Evolutionary conservation across 768 basidiomycete genomes (phyloP), one percentile per base, ranked within the genome.

Genomic region (Lactifluus hygrophoroides): DNA sequence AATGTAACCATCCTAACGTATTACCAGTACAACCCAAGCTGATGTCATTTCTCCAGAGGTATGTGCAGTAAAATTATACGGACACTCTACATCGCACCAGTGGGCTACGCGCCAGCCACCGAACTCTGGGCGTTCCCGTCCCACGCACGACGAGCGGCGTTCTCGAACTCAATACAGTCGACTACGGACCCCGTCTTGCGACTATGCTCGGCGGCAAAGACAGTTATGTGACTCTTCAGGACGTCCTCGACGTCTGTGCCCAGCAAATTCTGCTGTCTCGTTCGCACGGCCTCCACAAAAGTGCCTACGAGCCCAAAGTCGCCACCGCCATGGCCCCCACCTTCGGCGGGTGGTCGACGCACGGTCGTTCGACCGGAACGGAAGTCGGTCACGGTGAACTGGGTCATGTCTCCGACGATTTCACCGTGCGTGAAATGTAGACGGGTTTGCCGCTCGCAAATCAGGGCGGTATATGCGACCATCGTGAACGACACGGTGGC

Each of bases 401-500:
- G 77, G 16, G 57, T 70, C 89, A 90, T 90, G 69, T 94, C 81
- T 27, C 92, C 92, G n/a, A 93, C 77, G 51, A 94, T 84, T 72
- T 94, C 92, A 5, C 92, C 92, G 57, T 89, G 80, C 3, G 85
- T 84, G 65, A 94, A 94, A 69, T 94, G 90, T 67, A 93, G 74
- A 14, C 88, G 80, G 5, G 88, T 85, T 66, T 90, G 84, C n/a
- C 92, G 85, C 34, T 88, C 77, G 69, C 92, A 93, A 45, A 92
- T 80, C 43, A 79, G 74, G n/a, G 80, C 78, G 0, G 89, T 88
- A 67, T 83, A 88, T 13, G 92, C 92, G 48, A 90, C 80, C 90
- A 94, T 92, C 19, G 92, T 93, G 69, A 94, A 88, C 0, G 88
- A 88, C 13, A 80, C 88, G 0, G 92, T 94, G 28, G 81, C 77